Percentiles rank a stretch among this genome's conserved stretches.
These are phyloP conservation scores for Leishmania turanica DNA, from an alignment of 208 protist genomes.

Conservation along the genomic window DNA sequence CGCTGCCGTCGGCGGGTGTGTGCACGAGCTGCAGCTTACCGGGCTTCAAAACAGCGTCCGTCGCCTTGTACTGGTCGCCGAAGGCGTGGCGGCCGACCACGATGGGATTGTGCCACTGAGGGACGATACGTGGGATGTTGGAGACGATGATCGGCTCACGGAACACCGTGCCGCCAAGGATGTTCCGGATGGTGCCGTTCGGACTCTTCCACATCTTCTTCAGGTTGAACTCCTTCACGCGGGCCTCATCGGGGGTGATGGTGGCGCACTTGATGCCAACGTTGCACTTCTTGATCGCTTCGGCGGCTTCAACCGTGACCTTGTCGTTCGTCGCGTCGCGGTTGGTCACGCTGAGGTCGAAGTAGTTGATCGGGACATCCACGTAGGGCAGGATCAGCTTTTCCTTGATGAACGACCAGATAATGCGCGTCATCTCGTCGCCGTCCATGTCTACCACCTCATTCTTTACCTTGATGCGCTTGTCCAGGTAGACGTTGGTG, in stretches of 20 bases:
- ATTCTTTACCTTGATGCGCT: constrained; percentile 90
- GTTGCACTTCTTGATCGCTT: constrained; percentile 94
- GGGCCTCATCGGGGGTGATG: constrained; percentile 97
- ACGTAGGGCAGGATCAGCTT: constrained; percentile 97
- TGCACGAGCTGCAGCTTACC: constrained; percentile 95
- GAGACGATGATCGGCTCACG: constrained; percentile 97
- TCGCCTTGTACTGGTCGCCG: constrained; percentile 97
- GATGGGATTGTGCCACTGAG: constrained; percentile 95
- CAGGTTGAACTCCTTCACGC: constrained; percentile 97
- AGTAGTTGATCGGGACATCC: constrained; percentile 97
- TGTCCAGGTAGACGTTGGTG: constrained; percentile 50
- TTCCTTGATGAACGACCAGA: constrained; percentile 97
- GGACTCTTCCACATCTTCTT: constrained; percentile 99
- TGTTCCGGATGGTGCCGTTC: constrained; percentile 99
- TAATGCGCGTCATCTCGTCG: constrained; percentile 98
- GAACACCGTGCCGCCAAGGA: constrained; percentile 98
- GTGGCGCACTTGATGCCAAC: constrained; percentile 99
- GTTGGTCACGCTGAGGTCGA: constrained; percentile 95
- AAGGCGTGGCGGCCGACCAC: constrained; percentile 97
- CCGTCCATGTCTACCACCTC: constrained; percentile 97
- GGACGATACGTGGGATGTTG: constrained; percentile 93
- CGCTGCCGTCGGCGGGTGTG: constrained; percentile 86
- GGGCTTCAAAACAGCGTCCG: constrained; percentile 86
- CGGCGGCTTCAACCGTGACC: constrained; percentile 95
- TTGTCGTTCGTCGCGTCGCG: constrained; percentile 96